Conservation (phyloP, 192 early-diverging fungal genomes). For the Anaeromyces robustus region DNA sequence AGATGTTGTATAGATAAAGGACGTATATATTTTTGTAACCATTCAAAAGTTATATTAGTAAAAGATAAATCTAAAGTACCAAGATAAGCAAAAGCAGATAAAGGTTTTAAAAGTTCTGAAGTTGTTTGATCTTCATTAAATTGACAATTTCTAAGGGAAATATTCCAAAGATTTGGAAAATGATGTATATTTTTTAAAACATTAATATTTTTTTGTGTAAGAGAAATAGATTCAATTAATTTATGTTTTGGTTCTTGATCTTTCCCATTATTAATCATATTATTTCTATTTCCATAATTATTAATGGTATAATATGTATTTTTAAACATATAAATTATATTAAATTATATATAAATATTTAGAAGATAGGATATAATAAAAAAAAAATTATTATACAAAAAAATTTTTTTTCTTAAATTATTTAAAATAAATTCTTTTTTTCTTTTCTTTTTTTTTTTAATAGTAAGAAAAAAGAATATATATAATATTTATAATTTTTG, state of each 20-base stretch:
- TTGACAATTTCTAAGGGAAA: neutral
- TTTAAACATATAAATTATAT: no score
- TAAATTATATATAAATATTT: no score
- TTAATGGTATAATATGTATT: no score
- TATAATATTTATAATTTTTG: no score
- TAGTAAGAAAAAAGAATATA: no score
- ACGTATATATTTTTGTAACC: neutral
- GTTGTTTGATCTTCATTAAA: neutral
- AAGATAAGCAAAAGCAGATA: neutral
- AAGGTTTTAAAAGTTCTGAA: neutral
- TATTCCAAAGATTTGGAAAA: neutral
- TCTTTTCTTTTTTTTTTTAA: no score
- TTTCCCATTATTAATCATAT: neutral
- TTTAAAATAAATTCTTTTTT: no score
- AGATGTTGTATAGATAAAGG: neutral
- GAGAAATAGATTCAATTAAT: neutral
- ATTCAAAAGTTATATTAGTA: neutral
- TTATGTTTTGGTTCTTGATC: neutral
- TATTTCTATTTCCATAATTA: no score
- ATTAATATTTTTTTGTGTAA: neutral
- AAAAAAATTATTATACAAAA: no score
- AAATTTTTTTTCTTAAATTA: no score
- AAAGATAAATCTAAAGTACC: neutral
- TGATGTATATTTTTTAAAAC: neutral
- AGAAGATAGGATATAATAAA: no score